Percentiles rank a stretch among this genome's conserved stretches.
Evolutionary conservation across 106 monocot species (phyloP).

Genomic region (Dendrobium nobile): DNA sequence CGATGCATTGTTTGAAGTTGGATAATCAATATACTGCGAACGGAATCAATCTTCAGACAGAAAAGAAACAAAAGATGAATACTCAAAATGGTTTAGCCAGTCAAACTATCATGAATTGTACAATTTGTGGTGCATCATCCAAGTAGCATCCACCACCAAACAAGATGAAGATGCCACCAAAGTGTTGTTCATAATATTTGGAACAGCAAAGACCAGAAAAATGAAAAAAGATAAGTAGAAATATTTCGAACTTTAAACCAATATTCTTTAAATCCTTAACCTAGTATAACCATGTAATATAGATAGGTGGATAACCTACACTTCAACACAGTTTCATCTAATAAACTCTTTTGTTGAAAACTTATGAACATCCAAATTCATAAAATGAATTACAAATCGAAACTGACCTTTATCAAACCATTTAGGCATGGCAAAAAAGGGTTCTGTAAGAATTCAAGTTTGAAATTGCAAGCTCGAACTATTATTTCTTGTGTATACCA

Average conservation of each 20-base stretch:
- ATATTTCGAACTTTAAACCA: neutral
- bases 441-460: neutral
- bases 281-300: neutral
- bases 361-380: neutral
- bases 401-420: neutral
- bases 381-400: neutral
- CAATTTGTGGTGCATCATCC: neutral
- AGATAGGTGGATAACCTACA: neutral
- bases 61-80: neutral
- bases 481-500: neutral
- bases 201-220: neutral
- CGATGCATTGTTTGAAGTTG: slow-evolving; percentile 14
- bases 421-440: neutral
- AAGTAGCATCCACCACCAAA: neutral
- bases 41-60: neutral
- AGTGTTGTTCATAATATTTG: neutral
- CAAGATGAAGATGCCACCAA: neutral
- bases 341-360: neutral
- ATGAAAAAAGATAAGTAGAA: neutral
- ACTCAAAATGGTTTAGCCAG: neutral
- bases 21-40: slow-evolving; percentile 36
- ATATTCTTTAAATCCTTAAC: neutral
- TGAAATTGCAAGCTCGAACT: neutral
- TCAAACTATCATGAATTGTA: neutral
- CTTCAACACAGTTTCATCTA: neutral